Evolutionary conservation across 768 basidiomycete species (phyloP).

Genomic region (Tylopilus vinaceipallidus): DNA sequence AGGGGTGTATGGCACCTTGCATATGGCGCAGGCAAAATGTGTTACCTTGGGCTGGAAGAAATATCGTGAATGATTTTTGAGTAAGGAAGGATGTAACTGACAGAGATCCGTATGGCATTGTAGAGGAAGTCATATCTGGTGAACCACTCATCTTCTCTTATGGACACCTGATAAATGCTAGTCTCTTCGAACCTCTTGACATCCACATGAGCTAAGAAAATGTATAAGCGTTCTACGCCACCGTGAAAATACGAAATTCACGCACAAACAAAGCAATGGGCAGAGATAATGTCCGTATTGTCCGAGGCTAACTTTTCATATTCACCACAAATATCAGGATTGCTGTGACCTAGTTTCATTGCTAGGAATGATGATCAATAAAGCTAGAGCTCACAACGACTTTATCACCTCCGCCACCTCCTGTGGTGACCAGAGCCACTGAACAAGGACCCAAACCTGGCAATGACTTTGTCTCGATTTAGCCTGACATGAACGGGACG

Average conservation of each 20-base stretch:
- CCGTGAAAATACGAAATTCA: neutral
- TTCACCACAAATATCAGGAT: constrained; percentile 37
- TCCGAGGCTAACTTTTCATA: constrained; percentile 53
- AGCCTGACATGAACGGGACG: neutral
- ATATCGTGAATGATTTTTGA: neutral
- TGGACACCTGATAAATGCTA: constrained; percentile 37
- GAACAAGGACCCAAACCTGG: constrained; percentile 53
- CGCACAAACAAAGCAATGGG: constrained; percentile 47
- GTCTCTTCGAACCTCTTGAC: constrained; percentile 40
- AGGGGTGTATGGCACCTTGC: constrained; percentile 46
- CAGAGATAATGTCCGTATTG: constrained; percentile 45
- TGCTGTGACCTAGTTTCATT: constrained; percentile 30
- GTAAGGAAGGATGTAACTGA: constrained; percentile 20
- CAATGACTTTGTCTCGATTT: neutral
- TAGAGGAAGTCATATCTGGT: constrained; percentile 45
- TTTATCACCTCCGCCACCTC: constrained; percentile 45
- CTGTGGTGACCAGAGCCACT: constrained; percentile 55
- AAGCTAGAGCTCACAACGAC: constrained; percentile 46
- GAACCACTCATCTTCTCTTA: constrained; percentile 44
- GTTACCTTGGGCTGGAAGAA: constrained; percentile 43
- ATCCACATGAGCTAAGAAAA: constrained; percentile 31
- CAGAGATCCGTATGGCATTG: constrained; percentile 32
- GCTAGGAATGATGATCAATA: neutral
- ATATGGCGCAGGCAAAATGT: constrained; percentile 39
- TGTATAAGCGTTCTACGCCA: neutral